Evolutionary conservation across 805 yeast genomes (phyloP), one percentile per base, ranked within the genome.

Genomic region (Lipomyces anomalus): DNA sequence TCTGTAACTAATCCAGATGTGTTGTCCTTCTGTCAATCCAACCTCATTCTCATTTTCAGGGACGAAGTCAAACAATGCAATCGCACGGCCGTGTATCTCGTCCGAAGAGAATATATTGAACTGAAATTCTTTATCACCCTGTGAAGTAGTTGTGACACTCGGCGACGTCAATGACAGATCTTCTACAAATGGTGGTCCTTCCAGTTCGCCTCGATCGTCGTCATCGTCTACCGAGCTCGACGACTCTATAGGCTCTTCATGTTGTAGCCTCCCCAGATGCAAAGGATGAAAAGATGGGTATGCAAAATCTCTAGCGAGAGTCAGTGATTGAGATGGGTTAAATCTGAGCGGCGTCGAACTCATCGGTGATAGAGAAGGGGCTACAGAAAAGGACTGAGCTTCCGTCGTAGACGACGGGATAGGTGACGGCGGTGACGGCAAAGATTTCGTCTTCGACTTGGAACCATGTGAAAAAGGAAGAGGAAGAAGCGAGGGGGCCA

Each of bases 41-140:
- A 89, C 77, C 60, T 92, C 99, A 64, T 92, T 92, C 57, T 87
- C 95, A 63, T 92, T 92, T 62, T 92, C 97, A 0, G 97, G 95
- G 35, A 68, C 74, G 61, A 92, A 92, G 57, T 89, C 90, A 62
- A 87, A 92, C 38, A 92, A 63, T 0, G 97, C 97, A 22, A 88
- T 70, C 0, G 97, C 98, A 46, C 76, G 71, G 49, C 79, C 68
- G 59, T 74, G 70, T n/a, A 72, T 67, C 52, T 72, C 76, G 52
- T 65, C 68, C 21, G 38, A 44, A 16, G 42, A 41, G 24, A 52
- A 43, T 21, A 52, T 53, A 4, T 53, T 47, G 37, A 52, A 53
- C 36, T 46, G 44, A 32, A 44, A 61, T 57, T 71, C 69, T 53
- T 71, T 66, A 46, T 68, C 73, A 29, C 55, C 53, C 32, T 61